Conservation (phyloP, 805 yeast species). For the Cyberlindnera lachancei region DNA sequence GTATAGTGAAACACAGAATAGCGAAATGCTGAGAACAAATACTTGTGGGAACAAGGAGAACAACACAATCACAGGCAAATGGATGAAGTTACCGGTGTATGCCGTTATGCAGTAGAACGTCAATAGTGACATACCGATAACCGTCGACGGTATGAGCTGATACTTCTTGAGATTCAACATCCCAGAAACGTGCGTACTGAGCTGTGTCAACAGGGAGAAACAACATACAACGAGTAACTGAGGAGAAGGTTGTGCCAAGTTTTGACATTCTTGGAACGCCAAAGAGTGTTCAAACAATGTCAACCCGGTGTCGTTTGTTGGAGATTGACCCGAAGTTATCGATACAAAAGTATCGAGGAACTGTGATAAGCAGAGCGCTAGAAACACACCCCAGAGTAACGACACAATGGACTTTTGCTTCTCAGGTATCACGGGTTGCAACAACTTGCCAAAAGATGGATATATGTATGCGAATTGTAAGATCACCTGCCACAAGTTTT, state of each 20-base stretch:
- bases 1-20: conserved; percentile 47
- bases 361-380: conserved; percentile 52
- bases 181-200: conserved; percentile 57
- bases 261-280: conserved; percentile 67
- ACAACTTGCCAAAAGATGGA: background rate
- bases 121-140: conserved; percentile 49
- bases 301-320: conserved; percentile 58
- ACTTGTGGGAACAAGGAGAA: conserved; percentile 65
- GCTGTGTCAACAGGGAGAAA: conserved; percentile 51
- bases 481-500: conserved; percentile 17
- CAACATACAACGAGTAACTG: conserved; percentile 46
- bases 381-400: conserved; percentile 52
- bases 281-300: conserved; percentile 71
- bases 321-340: conserved; percentile 46
- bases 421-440: conserved; percentile 4
- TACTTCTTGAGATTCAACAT: conserved; percentile 43
- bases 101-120: conserved; percentile 37
- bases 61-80: conserved; percentile 48
- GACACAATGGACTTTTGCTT: conserved; percentile 26
- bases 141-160: conserved; percentile 55
- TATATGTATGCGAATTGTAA: conserved; percentile 6
- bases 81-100: conserved; percentile 31
- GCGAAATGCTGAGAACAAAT: conserved; percentile 40
- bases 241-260: conserved; percentile 40
- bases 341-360: conserved; percentile 61